Evolutionary conservation across 148 eudicot species (phyloP).

Genomic region (Spergularia marina): DNA sequence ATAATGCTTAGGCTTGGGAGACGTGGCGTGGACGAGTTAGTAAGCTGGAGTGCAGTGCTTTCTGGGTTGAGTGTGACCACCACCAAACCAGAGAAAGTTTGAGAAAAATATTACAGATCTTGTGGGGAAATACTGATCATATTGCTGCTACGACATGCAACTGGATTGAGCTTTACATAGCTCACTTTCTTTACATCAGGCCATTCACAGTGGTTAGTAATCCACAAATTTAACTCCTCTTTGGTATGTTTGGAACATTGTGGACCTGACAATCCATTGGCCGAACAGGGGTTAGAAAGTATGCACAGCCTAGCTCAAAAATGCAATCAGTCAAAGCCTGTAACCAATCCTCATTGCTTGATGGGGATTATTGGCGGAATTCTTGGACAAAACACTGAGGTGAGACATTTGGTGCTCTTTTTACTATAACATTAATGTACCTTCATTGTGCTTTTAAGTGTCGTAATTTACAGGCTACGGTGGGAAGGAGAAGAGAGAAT

Average conservation of each 20-base stretch:
- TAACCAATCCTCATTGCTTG: slow-evolving; percentile 53
- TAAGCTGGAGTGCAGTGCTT: slow-evolving; percentile 90
- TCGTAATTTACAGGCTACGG: not conserved
- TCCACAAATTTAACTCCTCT: not conserved
- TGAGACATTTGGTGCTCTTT: slow-evolving; percentile 23
- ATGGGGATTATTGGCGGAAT: slow-evolving; percentile 72
- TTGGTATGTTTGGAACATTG: not conserved
- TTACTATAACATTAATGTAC: not conserved
- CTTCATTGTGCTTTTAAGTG: not conserved
- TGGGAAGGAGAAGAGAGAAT: not conserved
- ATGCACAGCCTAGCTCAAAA: slow-evolving; percentile 82
- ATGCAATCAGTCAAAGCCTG: slow-evolving; percentile 77
- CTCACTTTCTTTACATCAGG: slow-evolving; percentile 78
- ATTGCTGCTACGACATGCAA: slow-evolving; percentile 64
- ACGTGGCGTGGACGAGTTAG: slow-evolving; percentile 86
- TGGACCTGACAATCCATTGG: not conserved
- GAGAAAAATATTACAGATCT: slow-evolving; percentile 75
- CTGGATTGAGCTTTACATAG: slow-evolving; percentile 84
- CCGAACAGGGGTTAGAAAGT: slow-evolving; percentile 78
- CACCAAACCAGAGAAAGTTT: slow-evolving; percentile 64
- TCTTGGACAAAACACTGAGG: slow-evolving; percentile 92
- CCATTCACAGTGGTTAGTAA: slow-evolving; percentile 90
- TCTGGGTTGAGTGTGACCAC: slow-evolving; percentile 92
- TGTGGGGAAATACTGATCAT: slow-evolving; percentile 70
- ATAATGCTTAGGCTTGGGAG: slow-evolving; percentile 75